These are phyloP conservation scores for Pseudogymnoascus sp. DNA, from an alignment of 2,329 filamentous ascomycete genomes.

Conservation along the genomic window DNA sequence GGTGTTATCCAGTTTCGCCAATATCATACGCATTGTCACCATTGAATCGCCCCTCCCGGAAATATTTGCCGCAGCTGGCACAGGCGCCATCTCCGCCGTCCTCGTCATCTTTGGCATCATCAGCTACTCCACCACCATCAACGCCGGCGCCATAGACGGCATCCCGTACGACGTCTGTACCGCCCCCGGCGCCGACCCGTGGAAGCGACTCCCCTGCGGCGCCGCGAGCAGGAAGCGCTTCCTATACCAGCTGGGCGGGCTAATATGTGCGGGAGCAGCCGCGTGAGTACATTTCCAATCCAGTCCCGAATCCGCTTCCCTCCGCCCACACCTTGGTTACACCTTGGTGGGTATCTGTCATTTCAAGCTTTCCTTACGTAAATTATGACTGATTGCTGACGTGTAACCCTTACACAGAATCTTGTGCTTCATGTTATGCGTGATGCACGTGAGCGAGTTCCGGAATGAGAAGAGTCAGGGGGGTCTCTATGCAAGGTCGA, in stretches of 20 bases:
- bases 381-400: not conserved
- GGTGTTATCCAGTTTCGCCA: not conserved
- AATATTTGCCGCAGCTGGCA: not conserved
- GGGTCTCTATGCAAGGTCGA: not conserved
- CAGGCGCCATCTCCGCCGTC: not conserved
- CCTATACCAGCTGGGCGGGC: not conserved
- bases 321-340: too few relatives aligned
- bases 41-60: not conserved
- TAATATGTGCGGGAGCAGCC: not conserved
- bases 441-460: not conserved
- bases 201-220: not conserved
- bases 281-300: not conserved
- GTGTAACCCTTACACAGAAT: not conserved
- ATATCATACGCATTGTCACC: not conserved
- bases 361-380: not conserved
- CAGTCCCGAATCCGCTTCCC: too few relatives aligned
- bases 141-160: not conserved
- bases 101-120: not conserved
- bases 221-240: not conserved
- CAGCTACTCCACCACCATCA: not conserved
- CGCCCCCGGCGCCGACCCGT: not conserved
- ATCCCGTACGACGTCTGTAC: not conserved
- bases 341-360: not conserved
- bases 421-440: not conserved
- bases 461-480: not conserved